Evolutionary conservation across 768 basidiomycete genomes (phyloP).

Genomic region (Mycena capillaripes): DNA sequence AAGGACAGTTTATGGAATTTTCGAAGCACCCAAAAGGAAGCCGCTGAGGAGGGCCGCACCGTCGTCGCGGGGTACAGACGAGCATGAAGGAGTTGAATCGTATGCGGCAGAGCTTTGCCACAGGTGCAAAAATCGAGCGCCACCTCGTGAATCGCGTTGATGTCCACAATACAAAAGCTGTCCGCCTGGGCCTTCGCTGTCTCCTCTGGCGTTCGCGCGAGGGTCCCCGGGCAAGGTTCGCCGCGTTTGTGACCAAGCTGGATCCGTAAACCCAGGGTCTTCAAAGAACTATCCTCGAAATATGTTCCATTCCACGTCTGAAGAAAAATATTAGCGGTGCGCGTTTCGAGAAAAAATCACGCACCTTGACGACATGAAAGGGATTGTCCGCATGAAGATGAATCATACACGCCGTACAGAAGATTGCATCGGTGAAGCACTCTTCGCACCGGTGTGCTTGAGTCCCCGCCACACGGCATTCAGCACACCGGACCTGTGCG

Average conservation of each 20-base stretch:
- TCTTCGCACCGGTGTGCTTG: conserved; percentile 1
- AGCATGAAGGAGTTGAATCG: conserved; percentile 48
- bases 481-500: background rate
- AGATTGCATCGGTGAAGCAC: background rate
- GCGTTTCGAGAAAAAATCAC: background rate
- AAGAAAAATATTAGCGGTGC: background rate
- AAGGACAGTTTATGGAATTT: conserved; percentile 49
- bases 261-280: conserved; percentile 37
- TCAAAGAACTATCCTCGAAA: conserved; percentile 23
- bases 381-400: background rate
- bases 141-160: conserved; percentile 44
- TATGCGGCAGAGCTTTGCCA: conserved; percentile 35
- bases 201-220: background rate
- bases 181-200: conserved; percentile 18
- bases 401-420: background rate
- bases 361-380: conserved; percentile 3
- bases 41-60: conserved; percentile 42
- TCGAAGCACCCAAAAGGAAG: conserved; percentile 47
- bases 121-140: conserved; percentile 50
- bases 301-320: conserved; percentile 1
- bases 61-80: conserved; percentile 48
- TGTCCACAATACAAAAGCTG: conserved; percentile 44
- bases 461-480: background rate
- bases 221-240: conserved; percentile 27
- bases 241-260: conserved; percentile 39